phyloP scores from a whole-genome alignment of 371 early-diverging fungal genomes.

The Capillidium rhysosporum region DNA sequence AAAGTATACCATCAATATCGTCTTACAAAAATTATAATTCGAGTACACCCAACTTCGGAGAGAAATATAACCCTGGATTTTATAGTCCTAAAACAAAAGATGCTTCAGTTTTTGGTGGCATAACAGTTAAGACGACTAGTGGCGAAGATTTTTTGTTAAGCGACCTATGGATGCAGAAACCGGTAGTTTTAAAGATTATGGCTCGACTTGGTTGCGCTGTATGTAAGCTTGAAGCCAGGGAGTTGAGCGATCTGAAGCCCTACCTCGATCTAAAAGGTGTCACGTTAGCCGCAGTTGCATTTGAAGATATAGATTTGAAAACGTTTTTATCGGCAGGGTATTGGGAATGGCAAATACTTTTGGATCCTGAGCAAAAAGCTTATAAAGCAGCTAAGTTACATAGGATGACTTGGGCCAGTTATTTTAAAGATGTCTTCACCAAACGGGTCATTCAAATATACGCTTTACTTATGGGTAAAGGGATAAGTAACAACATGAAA shows the following conservation, averaged over 20 bases:
- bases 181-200: constrained; percentile 1
- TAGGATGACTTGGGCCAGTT: background rate
- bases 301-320: constrained; percentile 4
- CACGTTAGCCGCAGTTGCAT: constrained; percentile 1
- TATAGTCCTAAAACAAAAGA: no score
- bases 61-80: no score
- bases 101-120: background rate
- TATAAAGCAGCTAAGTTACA: background rate
- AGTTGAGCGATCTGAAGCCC: background rate
- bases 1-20: no score
- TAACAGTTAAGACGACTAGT: background rate
- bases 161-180: constrained; percentile 2
- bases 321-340: background rate
- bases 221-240: background rate
- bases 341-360: constrained; percentile 2
- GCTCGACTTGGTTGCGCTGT: constrained; percentile 3
- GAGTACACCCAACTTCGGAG: no score
- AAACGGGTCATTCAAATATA: background rate
- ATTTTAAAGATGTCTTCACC: background rate
- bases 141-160: background rate
- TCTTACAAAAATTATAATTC: no score
- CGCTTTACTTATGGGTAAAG: background rate
- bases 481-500: background rate
- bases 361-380: constrained; percentile 2
- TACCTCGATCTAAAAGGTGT: background rate